Base-by-base conservation (phyloP, 331 rosid genomes). In the Erythrophleum ivorense region DNA sequence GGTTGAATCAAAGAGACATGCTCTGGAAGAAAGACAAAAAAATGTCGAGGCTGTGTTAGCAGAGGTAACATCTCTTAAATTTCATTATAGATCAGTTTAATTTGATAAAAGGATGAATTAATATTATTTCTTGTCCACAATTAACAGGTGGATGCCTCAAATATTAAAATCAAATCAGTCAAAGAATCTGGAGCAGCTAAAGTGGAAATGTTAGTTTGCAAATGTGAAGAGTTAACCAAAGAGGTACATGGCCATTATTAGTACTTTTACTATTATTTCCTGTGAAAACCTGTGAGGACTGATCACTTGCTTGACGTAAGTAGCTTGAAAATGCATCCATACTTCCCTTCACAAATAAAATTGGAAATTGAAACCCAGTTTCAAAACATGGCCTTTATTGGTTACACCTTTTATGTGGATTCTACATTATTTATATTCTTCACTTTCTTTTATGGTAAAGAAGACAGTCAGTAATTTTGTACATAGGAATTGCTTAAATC, bases 1-100 rank as follows among this genome's bases (percentile, higher is more conserved):
- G 62, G 90, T 84, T 78, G 97, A 93, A 71, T 87, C 96, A 34
- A 88, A 82, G 91, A 90, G 89, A 71, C 75, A 7, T 66, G 87
- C 64, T 84, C 81, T 88, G 29, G 95, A 93, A 88, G 84, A 86
- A 41, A 89, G 94, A 70, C 90, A 85, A 60, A 91, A 72, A 78
- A 87, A 85, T 80, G 92, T 90, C 8, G 97, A 86, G 87, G 80
- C 90, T 78, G 85, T 91, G 74, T 80, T 90, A 18, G 80, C 85
- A 45, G 91, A 93, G 95, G 99, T 95, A 72, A 19, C 54, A 50
- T 77, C 78, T 72, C 49, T 16, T n/a, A 45, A 62, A 41, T 38
- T 78, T 81, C 59, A 40, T 67, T 8, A n/a, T 38, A 43, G 49
- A 48, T 34, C 24, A 60, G 54, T 48, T 46, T 7, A 63, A 19